These are phyloP conservation scores for Pseudoneurospora amorphoporcata DNA, from an alignment of 495 filamentous ascomycete genomes.

Conservation along the genomic window DNA sequence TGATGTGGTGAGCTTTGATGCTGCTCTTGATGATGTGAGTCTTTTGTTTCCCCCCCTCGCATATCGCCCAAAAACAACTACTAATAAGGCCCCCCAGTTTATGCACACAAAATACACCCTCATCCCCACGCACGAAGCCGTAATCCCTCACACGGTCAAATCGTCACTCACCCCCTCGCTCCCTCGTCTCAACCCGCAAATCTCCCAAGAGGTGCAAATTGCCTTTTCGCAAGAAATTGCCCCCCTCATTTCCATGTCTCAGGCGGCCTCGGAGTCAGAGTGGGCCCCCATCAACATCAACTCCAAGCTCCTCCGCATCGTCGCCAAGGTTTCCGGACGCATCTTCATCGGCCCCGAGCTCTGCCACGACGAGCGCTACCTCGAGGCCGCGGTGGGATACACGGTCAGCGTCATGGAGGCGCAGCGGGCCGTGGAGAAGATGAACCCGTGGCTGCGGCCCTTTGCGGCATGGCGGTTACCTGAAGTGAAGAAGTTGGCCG, in stretches of 20 bases:
- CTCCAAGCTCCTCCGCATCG: constrained; percentile 31
- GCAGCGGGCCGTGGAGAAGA: constrained; percentile 16
- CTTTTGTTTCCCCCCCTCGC: background rate
- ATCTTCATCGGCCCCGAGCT: constrained; percentile 46
- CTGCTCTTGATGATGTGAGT: constrained; percentile 19
- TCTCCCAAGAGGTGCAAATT: constrained; percentile 17
- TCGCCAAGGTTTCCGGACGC: constrained; percentile 47
- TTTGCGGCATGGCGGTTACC: constrained; percentile 22
- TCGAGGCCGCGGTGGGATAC: constrained; percentile 46
- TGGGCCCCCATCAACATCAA: constrained; percentile 32
- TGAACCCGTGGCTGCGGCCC: constrained; percentile 21
- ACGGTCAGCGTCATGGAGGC: constrained; percentile 38
- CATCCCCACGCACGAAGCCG: constrained; percentile 2
- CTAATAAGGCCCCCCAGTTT: constrained; percentile 32
- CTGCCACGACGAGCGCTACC: constrained; percentile 46
- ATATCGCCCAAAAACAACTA: too few relatives aligned
- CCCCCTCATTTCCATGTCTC: background rate
- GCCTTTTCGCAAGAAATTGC: constrained; percentile 17
- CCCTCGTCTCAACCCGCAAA: constrained; percentile 13
- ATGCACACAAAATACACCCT: constrained; percentile 21
- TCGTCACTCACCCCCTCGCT: constrained; percentile 18
- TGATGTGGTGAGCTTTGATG: constrained; percentile 25
- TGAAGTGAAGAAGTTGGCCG: constrained; percentile 19
- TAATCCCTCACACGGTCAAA: constrained; percentile 18
- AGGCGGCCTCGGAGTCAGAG: constrained; percentile 15